These are phyloP conservation scores for Ramularia collo-cygni DNA, from an alignment of 2,329 filamentous ascomycete species.

Conservation along the genomic window DNA sequence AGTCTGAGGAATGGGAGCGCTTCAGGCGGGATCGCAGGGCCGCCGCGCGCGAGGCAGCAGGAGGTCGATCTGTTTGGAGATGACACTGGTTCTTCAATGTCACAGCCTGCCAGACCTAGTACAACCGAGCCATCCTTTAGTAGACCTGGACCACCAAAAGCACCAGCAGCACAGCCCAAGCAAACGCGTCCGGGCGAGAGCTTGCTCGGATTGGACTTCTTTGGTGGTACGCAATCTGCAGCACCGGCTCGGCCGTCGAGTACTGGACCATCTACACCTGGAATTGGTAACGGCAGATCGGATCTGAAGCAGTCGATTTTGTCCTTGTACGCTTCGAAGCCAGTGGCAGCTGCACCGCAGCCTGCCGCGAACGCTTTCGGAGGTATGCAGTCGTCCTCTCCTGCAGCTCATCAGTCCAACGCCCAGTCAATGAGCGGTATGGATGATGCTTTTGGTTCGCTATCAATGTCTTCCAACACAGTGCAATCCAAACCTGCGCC, in stretches of 20 bases:
- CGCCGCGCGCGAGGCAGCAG: slow-evolving; percentile 30
- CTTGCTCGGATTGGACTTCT: slow-evolving; percentile 84
- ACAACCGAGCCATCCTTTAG: slow-evolving; percentile 67
- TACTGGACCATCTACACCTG: slow-evolving; percentile 53
- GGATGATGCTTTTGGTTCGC: slow-evolving; percentile 70
- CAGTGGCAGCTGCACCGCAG: slow-evolving; percentile 52
- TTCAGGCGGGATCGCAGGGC: slow-evolving; percentile 9
- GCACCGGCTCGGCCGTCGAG: slow-evolving; percentile 73
- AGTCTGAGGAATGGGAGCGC: slow-evolving; percentile 36
- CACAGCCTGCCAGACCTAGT: slow-evolving; percentile 56
- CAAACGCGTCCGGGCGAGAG: slow-evolving; percentile 73
- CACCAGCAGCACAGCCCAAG: slow-evolving; percentile 36
- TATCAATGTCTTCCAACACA: slow-evolving; percentile 50
- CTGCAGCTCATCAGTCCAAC: slow-evolving; percentile 24
- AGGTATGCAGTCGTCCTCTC: slow-evolving; percentile 54
- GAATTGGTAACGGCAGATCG: slow-evolving; percentile 63
- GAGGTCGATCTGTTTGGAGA: slow-evolving; percentile 78
- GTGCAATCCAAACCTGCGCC: slow-evolving; percentile 52
- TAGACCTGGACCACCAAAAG: slow-evolving; percentile 34
- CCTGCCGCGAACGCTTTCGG: slow-evolving; percentile 48
- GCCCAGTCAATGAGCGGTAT: slow-evolving; percentile 49
- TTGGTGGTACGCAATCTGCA: slow-evolving; percentile 63
- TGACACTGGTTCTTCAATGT: slow-evolving; percentile 52
- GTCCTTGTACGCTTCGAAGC: slow-evolving; percentile 83
- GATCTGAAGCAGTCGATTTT: slow-evolving; percentile 97